Conservation (phyloP, 768 basidiomycete genomes). For the Sutorius australiensis region DNA sequence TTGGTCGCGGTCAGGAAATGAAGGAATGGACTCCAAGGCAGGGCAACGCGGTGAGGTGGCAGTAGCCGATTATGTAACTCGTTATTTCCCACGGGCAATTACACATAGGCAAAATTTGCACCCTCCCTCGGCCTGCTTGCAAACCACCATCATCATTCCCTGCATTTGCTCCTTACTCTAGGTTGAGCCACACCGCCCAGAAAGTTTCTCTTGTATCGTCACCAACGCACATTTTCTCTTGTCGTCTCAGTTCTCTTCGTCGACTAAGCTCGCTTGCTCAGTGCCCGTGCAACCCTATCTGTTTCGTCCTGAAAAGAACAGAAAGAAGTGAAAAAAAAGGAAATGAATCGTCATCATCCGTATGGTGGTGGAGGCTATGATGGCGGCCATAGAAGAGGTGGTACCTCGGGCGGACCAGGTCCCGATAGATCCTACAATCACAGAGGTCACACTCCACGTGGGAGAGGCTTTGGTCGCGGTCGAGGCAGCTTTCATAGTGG, state of each 20-base stretch:
- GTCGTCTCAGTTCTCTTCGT: slow-evolving; percentile 17
- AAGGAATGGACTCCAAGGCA: slow-evolving; percentile 12
- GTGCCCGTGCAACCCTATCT: slow-evolving; percentile 22
- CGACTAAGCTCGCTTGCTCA: slow-evolving; percentile 26
- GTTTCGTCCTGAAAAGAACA: slow-evolving; percentile 28
- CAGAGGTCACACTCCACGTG: slow-evolving; percentile 52
- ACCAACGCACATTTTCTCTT: slow-evolving; percentile 18
- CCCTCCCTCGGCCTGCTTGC: slow-evolving; percentile 17
- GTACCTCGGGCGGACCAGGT: slow-evolving; percentile 61
- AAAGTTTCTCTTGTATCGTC: slow-evolving; percentile 20
- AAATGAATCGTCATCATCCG: slow-evolving; percentile 89
- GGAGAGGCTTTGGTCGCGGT: slow-evolving; percentile 51
- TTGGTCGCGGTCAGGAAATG: slow-evolving; percentile 38
- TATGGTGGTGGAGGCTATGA: slow-evolving; percentile 67
- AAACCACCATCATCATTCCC: slow-evolving; percentile 25
- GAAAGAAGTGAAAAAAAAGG: slow-evolving; percentile 16
- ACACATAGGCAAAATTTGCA: slow-evolving; percentile 34
- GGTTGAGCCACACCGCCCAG: slow-evolving; percentile 24
- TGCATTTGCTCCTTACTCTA: slow-evolving; percentile 20
- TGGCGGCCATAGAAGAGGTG: slow-evolving; percentile 57
- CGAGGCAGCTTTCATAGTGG: slow-evolving; percentile 51
- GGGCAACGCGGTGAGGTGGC: slow-evolving; percentile 2
- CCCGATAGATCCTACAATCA: slow-evolving; percentile 68
- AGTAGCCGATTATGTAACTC: slow-evolving; percentile 23
- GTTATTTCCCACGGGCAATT: slow-evolving; percentile 24